These are phyloP conservation scores for Tephrocybe rancida DNA, from an alignment of 768 basidiomycete species.

Conservation along the genomic window DNA sequence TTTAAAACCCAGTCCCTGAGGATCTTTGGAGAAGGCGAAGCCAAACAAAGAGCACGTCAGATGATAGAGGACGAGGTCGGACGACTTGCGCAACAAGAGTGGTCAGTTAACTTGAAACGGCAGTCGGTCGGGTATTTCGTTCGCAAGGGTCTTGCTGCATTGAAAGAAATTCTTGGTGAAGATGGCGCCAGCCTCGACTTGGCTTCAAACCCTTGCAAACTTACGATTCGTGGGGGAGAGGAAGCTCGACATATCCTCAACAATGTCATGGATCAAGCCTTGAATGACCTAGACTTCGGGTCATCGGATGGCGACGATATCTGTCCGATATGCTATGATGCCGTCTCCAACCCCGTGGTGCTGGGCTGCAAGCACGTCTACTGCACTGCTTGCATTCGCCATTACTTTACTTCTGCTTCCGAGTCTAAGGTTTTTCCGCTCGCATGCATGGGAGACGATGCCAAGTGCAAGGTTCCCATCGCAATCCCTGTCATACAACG, in stretches of 20 bases:
- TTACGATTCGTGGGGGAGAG: slow-evolving; percentile 59
- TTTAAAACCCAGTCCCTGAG: slow-evolving; percentile 45
- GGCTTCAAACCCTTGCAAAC: slow-evolving; percentile 32
- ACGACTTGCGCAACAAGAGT: slow-evolving; percentile 47
- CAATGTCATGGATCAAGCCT: slow-evolving; percentile 44
- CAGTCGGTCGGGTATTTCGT: slow-evolving; percentile 52
- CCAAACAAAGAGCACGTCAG: slow-evolving; percentile 42
- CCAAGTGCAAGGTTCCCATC: slow-evolving; percentile 53
- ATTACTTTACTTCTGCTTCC: slow-evolving; percentile 44
- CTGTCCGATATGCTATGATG: slow-evolving; percentile 61
- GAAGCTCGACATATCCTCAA: slow-evolving; percentile 51
- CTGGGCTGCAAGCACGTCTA: slow-evolving; percentile 54
- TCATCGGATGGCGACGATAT: slow-evolving; percentile 14
- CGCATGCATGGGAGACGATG: slow-evolving; percentile 62
- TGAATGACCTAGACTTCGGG: slow-evolving; percentile 18
- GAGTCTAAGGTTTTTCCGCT: slow-evolving; percentile 57
- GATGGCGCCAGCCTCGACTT: slow-evolving; percentile 52
- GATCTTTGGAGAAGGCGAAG: slow-evolving; percentile 43
- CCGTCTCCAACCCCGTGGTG: slow-evolving; percentile 38
- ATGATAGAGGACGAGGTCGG: slow-evolving; percentile 51
- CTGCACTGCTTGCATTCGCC: slow-evolving; percentile 50
- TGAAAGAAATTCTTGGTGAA: slow-evolving; percentile 58
- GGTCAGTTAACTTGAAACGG: slow-evolving; percentile 37
- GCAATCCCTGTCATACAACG: slow-evolving; percentile 53
- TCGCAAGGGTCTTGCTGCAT: slow-evolving; percentile 45